A percentile compares a stretch with the other conserved stretches of the same genome.
Evolutionary conservation across 768 basidiomycete species (phyloP).

Genomic region (Tricholoma hemisulphureum): DNA sequence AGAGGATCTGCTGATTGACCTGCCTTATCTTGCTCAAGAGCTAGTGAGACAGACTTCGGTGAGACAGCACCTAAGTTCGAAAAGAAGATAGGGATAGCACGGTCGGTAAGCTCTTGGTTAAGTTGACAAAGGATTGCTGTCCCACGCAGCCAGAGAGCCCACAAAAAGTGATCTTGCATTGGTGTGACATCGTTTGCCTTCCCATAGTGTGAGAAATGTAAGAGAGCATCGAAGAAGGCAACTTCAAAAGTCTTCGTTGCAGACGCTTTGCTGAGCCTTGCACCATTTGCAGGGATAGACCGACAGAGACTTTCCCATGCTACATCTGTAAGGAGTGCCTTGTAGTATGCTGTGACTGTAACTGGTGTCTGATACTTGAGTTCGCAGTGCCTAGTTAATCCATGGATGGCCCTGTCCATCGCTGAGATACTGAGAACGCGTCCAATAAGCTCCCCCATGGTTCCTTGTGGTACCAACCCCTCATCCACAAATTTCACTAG

Average conservation of each 20-base stretch:
- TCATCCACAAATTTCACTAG: constrained; percentile 8
- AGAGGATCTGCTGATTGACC: background rate
- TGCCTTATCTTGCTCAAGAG: background rate
- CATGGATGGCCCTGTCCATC: constrained; percentile 17
- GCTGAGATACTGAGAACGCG: constrained; percentile 16
- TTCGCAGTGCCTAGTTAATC: background rate
- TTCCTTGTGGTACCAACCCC: constrained; percentile 18
- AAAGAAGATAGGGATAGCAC: constrained; percentile 1
- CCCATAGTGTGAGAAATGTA: background rate
- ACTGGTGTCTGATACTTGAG: background rate
- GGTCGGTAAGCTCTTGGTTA: constrained; percentile 15
- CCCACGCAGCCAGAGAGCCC: constrained; percentile 15
- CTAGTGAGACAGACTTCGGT: background rate
- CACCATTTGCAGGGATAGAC: background rate
- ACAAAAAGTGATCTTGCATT: background rate
- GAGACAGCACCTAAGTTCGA: background rate
- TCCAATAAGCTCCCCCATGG: constrained; percentile 19
- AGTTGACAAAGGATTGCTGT: constrained; percentile 12
- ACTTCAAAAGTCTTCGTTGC: background rate
- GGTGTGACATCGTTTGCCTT: background rate
- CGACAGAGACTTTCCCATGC: background rate
- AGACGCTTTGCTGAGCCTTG: background rate
- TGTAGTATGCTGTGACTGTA: background rate
- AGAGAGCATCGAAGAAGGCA: background rate
- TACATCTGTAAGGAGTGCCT: background rate